phyloP scores from a whole-genome alignment of 2,329 filamentous ascomycete species.

The Penicillium griseofulvum region DNA sequence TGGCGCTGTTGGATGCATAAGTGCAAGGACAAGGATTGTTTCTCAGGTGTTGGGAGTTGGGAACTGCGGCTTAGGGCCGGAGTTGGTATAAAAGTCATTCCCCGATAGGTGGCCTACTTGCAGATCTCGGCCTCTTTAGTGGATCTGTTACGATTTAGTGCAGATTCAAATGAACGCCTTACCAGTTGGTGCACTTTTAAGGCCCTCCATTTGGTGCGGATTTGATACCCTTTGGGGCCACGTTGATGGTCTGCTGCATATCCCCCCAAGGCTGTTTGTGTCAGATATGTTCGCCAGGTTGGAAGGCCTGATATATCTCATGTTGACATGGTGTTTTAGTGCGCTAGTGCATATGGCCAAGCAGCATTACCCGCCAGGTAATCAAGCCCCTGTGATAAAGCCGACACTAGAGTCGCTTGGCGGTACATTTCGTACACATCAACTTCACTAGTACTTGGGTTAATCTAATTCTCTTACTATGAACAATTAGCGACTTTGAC shows the following conservation, averaged over 20 bases:
- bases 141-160: constrained; percentile 24
- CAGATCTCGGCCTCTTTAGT: constrained; percentile 35
- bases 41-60: constrained; percentile 38
- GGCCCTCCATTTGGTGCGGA: constrained; percentile 59
- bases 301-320: constrained; percentile 45
- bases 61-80: constrained; percentile 32
- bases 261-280: constrained; percentile 51
- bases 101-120: constrained; percentile 48
- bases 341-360: background rate
- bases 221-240: constrained; percentile 52
- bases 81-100: constrained; percentile 43
- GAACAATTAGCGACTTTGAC: constrained; percentile 36
- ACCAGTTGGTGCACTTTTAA: constrained; percentile 43
- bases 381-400: constrained; percentile 52
- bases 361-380: constrained; percentile 47
- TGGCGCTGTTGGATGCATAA: constrained; percentile 40
- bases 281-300: constrained; percentile 42
- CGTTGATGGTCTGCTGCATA: constrained; percentile 46
- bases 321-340: too few species aligned
- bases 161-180: background rate
- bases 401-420: constrained; percentile 44
- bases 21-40: constrained; percentile 40
- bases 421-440: constrained; percentile 39
- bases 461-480: constrained; percentile 13
- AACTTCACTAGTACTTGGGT: constrained; percentile 12